Conservation (phyloP, 1,139 yeast species). For the Saccharomyces uvarum region DNA sequence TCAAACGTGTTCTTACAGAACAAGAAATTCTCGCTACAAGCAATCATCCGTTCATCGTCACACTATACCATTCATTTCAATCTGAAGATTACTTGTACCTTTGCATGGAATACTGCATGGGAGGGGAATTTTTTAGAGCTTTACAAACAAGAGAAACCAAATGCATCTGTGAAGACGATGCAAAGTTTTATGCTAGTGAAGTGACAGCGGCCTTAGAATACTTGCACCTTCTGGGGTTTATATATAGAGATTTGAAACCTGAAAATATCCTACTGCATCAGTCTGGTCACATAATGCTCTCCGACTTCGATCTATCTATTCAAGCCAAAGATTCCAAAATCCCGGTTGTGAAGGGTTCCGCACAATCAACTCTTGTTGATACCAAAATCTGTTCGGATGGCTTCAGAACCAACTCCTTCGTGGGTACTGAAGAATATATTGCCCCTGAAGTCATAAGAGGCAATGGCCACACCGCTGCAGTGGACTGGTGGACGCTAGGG, state of each 20-base stretch:
- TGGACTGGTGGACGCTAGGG: conserved; percentile 99
- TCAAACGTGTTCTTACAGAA: conserved; percentile 90
- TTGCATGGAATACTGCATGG: conserved; percentile 99
- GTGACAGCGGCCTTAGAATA: conserved; percentile 96
- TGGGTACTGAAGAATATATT: conserved; percentile 95
- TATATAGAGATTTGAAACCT: conserved; percentile 90
- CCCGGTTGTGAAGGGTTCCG: conserved; percentile 36
- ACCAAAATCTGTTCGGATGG: conserved; percentile 95
- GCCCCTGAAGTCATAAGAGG: conserved; percentile 98
- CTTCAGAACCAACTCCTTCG: conserved; percentile 92
- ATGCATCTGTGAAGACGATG: conserved; percentile 81
- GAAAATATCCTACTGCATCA: conserved; percentile 89
- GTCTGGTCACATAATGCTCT: conserved; percentile 94
- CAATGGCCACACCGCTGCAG: conserved; percentile 95
- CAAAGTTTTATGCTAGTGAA: conserved; percentile 91
- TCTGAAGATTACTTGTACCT: conserved; percentile 86
- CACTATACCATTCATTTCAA: conserved; percentile 92
- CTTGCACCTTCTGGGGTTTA: conserved; percentile 91
- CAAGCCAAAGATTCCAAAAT: conserved; percentile 66
- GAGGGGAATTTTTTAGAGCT: conserved; percentile 97
- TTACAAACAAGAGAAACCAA: conserved; percentile 84
- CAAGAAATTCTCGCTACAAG: conserved; percentile 93
- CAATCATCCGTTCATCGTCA: conserved; percentile 94
- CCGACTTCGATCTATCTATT: conserved; percentile 92
- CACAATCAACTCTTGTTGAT: conserved; percentile 42